Base-by-base conservation (phyloP, 805 yeast species). In the Priceomyces haplophilus region DNA sequence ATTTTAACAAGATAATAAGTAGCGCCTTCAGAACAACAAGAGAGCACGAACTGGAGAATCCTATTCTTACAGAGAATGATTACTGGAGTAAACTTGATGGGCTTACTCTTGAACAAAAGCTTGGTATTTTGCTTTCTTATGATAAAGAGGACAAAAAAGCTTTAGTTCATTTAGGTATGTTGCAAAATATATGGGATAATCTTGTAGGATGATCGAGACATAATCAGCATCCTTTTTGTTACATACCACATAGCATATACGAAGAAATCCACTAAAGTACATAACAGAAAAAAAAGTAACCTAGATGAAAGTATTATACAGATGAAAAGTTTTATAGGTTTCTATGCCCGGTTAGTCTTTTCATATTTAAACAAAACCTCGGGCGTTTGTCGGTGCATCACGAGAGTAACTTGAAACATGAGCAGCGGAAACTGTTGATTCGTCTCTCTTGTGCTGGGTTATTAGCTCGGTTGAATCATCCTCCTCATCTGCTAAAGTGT, bases 321-420 rank as follows among this genome's bases (percentile, higher is more conserved):
- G 4, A 32, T 8, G 17, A 7, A 16, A 12, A 32, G 5, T 27
- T 27, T 27, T 12, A n/a, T 4, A 27, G 4, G 15, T 12, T 27
- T 27, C 15, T 11, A 8, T 11, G 31, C n/a, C 8, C n/a, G 8
- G 31, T 12, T 27, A n/a, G 15, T n/a, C 15, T 11, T 21, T 8
- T 21, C 24, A 7, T 21, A 27, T 15, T 10, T 27, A 61, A 34
- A 62, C 47, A 38, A 63, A 49, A 21, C 57, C 56, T 37, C 51
- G 55, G 11, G 59, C 53, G 18, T 54, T 50, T 18, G 65, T 62
- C 15, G 69, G 67, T 10, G 47, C 51, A 37, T 48, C 50, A 17
- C 41, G 42, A 40, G 51, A 46, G 32, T 40, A 38, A 34, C 41
- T 44, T 11, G 52, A 44, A 18, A 40, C 45, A 34, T 44, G 50